These are phyloP conservation scores for Cadophora luteo-olivacea DNA, from an alignment of 2,329 filamentous ascomycete species.

Conservation along the genomic window DNA sequence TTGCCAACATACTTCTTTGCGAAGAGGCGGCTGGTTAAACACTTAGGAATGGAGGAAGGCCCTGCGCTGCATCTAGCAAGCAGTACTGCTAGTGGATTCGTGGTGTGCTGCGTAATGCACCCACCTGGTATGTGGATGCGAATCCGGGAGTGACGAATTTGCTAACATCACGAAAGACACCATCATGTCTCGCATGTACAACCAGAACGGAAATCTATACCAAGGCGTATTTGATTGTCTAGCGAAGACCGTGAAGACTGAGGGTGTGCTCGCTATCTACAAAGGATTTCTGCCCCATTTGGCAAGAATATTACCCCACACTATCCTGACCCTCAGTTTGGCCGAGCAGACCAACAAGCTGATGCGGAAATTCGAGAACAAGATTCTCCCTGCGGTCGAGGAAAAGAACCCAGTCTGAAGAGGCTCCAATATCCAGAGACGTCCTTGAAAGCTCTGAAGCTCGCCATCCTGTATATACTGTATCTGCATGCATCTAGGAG, in stretches of 20 bases:
- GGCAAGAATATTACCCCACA: conserved; percentile 92
- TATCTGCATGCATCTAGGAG: conserved; percentile 32
- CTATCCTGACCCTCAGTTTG: conserved; percentile 88
- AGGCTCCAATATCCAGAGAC: not conserved
- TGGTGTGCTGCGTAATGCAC: conserved; percentile 98
- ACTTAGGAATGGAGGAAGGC: conserved; percentile 89
- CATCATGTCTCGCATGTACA: conserved; percentile 98
- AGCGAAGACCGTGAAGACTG: conserved; percentile 86
- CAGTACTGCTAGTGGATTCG: conserved; percentile 89
- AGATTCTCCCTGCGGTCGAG: conserved; percentile 52
- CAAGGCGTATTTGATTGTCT: conserved; percentile 91
- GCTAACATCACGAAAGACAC: conserved; percentile 66
- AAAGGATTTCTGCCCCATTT: conserved; percentile 97
- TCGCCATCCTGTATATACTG: conserved; percentile 37
- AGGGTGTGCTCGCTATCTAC: conserved; percentile 92
- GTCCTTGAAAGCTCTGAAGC: conserved; percentile 14
- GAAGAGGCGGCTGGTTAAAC: conserved; percentile 82
- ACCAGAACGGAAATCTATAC: conserved; percentile 98
- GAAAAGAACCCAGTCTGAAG: conserved; percentile 35
- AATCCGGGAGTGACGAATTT: conserved; percentile 8
- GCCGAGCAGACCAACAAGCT: conserved; percentile 98
- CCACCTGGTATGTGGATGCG: conserved; percentile 73
- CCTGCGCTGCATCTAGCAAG: conserved; percentile 87
- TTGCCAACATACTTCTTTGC: conserved; percentile 98
- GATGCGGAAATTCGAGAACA: conserved; percentile 77